Conservation (phyloP, 371 early-diverging fungal species). For the Cladochytrium tenue region DNA sequence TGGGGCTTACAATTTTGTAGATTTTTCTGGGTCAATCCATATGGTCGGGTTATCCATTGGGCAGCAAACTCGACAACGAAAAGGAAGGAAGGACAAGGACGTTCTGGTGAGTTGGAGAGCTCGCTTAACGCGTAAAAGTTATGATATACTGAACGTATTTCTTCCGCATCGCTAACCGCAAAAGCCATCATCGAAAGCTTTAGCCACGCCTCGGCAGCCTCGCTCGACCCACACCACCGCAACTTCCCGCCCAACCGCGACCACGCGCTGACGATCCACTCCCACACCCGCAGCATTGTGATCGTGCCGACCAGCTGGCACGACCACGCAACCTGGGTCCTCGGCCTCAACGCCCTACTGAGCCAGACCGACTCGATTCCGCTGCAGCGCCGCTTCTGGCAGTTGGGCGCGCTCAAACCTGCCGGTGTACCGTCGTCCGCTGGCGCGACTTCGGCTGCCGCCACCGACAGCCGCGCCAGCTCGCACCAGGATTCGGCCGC, state of each 20-base stretch:
- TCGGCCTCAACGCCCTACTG: conserved; percentile 31
- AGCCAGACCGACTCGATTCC: background rate
- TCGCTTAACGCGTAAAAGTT: conserved; percentile 1
- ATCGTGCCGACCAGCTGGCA: conserved; percentile 40
- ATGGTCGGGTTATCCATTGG: conserved; percentile 36
- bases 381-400: background rate
- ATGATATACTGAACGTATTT: conserved; percentile 1
- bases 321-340: conserved; percentile 32
- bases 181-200: conserved; percentile 29
- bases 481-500: too few species aligned
- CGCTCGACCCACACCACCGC: conserved; percentile 7
- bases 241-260: conserved; percentile 35
- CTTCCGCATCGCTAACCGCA: background rate
- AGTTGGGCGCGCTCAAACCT: too few species aligned
- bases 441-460: background rate
- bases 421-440: background rate
- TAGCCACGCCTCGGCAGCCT: conserved; percentile 24
- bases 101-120: background rate
- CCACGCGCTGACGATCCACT: conserved; percentile 27
- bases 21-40: conserved; percentile 46
- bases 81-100: conserved; percentile 20
- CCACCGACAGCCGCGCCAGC: background rate
- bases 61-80: conserved; percentile 30
- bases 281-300: conserved; percentile 20
- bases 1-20: conserved; percentile 19